A percentile compares a stretch with the other conserved stretches of the same genome.
These are phyloP conservation scores for Sarocladium strictum DNA, from an alignment of 2,329 filamentous ascomycete species.

Conservation along the genomic window DNA sequence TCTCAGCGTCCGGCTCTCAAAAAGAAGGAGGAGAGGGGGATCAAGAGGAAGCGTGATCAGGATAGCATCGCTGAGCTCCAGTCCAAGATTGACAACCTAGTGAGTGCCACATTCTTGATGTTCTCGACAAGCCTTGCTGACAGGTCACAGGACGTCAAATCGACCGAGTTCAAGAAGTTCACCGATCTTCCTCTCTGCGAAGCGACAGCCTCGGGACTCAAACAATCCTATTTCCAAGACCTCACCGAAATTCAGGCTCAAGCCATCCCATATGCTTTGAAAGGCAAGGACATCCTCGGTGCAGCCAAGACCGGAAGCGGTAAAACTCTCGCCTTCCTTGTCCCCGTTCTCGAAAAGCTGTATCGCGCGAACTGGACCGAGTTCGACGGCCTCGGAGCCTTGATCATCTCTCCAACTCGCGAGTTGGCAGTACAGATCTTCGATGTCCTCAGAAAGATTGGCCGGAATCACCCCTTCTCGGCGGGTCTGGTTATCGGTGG, in stretches of 20 bases:
- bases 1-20: background rate
- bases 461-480: constrained; percentile 82
- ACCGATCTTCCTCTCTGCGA: constrained; percentile 79
- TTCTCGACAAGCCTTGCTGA: background rate
- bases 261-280: constrained; percentile 81
- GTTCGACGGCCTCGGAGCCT: constrained; percentile 81
- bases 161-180: constrained; percentile 60
- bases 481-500: constrained; percentile 92
- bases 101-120: constrained; percentile 17
- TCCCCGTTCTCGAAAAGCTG: constrained; percentile 88
- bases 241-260: constrained; percentile 88
- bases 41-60: constrained; percentile 32
- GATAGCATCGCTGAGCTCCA: constrained; percentile 29
- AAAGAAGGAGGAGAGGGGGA: constrained; percentile 25
- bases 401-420: constrained; percentile 90
- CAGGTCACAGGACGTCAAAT: constrained; percentile 51
- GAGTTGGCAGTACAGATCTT: constrained; percentile 97
- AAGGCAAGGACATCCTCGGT: constrained; percentile 82
- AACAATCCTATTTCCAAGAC: constrained; percentile 80
- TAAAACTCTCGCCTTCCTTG: constrained; percentile 88
- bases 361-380: constrained; percentile 87
- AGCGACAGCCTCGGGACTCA: constrained; percentile 71
- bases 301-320: constrained; percentile 94
- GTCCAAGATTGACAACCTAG: constrained; percentile 26
- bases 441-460: constrained; percentile 85